These are phyloP conservation scores for Chaetomium sp. DNA, from an alignment of 2,329 filamentous ascomycete species.

Conservation along the genomic window DNA sequence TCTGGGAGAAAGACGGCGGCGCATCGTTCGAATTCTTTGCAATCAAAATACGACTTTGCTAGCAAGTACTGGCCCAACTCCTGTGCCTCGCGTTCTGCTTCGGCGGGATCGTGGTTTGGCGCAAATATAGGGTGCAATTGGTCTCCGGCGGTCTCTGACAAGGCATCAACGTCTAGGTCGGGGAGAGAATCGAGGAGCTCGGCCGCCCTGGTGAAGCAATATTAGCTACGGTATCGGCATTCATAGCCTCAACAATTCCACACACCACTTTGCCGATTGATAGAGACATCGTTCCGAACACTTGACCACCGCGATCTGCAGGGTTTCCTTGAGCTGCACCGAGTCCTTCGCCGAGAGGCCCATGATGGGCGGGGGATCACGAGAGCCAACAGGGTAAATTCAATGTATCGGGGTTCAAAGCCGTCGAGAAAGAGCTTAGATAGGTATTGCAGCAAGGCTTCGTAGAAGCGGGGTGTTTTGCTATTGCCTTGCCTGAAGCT, in stretches of 20 bases:
- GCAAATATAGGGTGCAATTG: conserved; percentile 44
- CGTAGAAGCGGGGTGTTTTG: no score
- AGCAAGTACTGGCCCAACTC: conserved; percentile 81
- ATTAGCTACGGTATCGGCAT: conserved; percentile 9
- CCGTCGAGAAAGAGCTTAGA: no score
- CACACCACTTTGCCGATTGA: conserved; percentile 90
- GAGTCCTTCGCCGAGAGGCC: conserved; percentile 50
- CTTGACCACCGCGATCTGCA: conserved; percentile 81
- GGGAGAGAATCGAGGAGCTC: conserved; percentile 58
- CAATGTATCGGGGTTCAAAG: no score
- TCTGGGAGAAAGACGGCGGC: conserved; percentile 83
- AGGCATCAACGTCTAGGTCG: conserved; percentile 47
- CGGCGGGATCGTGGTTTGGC: conserved; percentile 59
- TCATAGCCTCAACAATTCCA: neutral
- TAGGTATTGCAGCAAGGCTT: no score
- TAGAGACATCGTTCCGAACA: conserved; percentile 95
- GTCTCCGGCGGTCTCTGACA: conserved; percentile 50
- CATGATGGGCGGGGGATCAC: conserved; percentile 32
- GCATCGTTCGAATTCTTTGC: conserved; percentile 89
- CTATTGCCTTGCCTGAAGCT: no score
- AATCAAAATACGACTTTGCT: conserved; percentile 92
- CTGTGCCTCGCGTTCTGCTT: conserved; percentile 67
- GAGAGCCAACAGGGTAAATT: no score
- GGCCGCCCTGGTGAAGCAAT: conserved; percentile 61
- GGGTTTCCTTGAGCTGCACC: conserved; percentile 60